These are phyloP conservation scores for Fistulifera pelliculosa DNA, from an alignment of 108 stramenopile genomes.

Conservation along the genomic window DNA sequence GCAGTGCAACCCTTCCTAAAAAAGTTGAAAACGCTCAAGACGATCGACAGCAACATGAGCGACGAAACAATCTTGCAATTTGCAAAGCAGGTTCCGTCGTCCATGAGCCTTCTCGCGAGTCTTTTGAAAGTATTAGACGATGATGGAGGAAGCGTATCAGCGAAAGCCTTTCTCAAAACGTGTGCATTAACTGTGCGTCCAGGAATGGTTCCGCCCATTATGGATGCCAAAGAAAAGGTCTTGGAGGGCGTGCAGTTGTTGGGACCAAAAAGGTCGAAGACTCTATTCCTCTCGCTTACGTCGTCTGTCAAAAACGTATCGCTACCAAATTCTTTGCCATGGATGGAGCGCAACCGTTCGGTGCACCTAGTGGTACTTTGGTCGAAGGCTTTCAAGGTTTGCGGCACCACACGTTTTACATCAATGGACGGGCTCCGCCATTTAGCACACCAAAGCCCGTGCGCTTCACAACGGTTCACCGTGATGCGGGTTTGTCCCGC, in stretches of 20 bases:
- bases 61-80: background rate
- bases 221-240: slow-evolving; percentile 48
- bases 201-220: slow-evolving; percentile 45
- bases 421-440: slow-evolving; percentile 49
- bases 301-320: slow-evolving; percentile 62
- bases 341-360: slow-evolving; percentile 1
- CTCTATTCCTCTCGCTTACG: slow-evolving; percentile 35
- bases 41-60: slow-evolving; percentile 7
- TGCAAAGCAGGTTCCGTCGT: background rate
- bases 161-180: slow-evolving; percentile 28
- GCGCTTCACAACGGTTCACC: slow-evolving; percentile 39
- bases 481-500: slow-evolving; percentile 24
- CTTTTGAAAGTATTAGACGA: background rate
- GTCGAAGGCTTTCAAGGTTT: slow-evolving; percentile 43
- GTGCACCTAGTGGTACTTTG: slow-evolving; percentile 42
- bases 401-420: slow-evolving; percentile 46
- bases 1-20: no score
- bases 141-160: slow-evolving; percentile 1
- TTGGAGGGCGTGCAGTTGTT: background rate
- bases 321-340: slow-evolving; percentile 44
- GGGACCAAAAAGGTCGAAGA: slow-evolving; percentile 5
- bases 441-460: slow-evolving; percentile 54
- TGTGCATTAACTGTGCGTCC: slow-evolving; percentile 49
- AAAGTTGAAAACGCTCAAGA: background rate
- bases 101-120: slow-evolving; percentile 2